These are phyloP conservation scores for Xylaria sp. DNA, from an alignment of 2,329 filamentous ascomycete species.

Conservation along the genomic window DNA sequence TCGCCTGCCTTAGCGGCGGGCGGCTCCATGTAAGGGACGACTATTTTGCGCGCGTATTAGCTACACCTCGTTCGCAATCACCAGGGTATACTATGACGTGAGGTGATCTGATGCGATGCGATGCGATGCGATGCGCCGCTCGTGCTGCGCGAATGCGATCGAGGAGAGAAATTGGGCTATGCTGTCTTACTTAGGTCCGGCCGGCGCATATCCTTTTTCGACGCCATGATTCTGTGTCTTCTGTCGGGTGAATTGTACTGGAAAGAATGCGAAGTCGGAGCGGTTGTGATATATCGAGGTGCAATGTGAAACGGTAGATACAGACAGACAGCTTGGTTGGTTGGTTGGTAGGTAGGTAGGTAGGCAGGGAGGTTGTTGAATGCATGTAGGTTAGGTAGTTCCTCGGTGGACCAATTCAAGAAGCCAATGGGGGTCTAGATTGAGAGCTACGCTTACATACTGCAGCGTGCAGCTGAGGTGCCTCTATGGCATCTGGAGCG, in stretches of 20 bases:
- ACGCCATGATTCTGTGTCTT: slow-evolving; percentile 53
- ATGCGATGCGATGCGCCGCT: slow-evolving; percentile 16
- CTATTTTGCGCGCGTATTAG: slow-evolving; percentile 57
- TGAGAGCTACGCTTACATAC: background rate
- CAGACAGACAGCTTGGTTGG: too few species aligned
- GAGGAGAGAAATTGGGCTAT: slow-evolving; percentile 23
- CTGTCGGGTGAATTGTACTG: background rate
- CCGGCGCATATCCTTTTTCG: slow-evolving; percentile 78
- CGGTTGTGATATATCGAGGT: background rate
- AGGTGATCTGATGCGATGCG: too few species aligned
- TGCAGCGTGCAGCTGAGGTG: too few species aligned
- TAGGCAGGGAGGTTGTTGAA: background rate
- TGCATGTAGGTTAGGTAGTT: background rate
- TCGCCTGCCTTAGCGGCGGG: slow-evolving; percentile 68
- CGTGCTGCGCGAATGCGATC: background rate
- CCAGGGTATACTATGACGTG: too few species aligned
- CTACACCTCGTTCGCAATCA: too few species aligned
- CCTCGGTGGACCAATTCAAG: background rate
- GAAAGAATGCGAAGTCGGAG: background rate
- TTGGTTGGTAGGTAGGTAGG: too few species aligned
- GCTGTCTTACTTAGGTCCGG: slow-evolving; percentile 69
- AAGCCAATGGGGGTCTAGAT: background rate
- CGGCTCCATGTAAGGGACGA: slow-evolving; percentile 81
- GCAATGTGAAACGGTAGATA: slow-evolving; percentile 1
- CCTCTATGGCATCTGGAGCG: too few species aligned